Conservation (phyloP, 768 basidiomycete genomes). For the Mycena venus region DNA sequence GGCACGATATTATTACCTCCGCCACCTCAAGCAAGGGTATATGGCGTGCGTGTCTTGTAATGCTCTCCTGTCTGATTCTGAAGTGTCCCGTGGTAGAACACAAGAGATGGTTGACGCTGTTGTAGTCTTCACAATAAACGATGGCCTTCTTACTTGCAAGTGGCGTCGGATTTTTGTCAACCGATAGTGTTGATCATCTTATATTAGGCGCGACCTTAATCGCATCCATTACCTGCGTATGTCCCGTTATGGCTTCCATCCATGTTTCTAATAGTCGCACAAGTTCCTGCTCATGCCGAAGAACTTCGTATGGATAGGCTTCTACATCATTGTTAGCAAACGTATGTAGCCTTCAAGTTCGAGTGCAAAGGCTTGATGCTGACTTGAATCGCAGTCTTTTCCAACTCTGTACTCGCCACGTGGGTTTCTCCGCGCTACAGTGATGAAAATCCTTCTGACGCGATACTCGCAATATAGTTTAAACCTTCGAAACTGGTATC, state of each 20-base stretch:
- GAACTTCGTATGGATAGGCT: conserved; percentile 10
- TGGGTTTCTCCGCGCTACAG: background rate
- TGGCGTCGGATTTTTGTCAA: background rate
- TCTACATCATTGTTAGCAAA: conserved; percentile 18
- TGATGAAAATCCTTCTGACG: background rate
- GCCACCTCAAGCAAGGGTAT: conserved; percentile 25
- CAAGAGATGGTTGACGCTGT: conserved; percentile 23
- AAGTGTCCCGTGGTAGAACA: background rate
- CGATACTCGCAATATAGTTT: background rate
- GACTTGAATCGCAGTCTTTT: background rate
- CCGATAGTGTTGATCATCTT: background rate
- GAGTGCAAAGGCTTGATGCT: background rate
- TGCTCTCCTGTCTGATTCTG: background rate
- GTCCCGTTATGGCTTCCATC: background rate
- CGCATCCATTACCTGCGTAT: conserved; percentile 6
- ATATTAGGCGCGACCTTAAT: background rate
- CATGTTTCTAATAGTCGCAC: no score
- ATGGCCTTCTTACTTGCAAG: conserved; percentile 16
- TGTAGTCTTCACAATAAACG: conserved; percentile 18
- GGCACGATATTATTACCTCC: conserved; percentile 25
- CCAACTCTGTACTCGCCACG: conserved; percentile 26
- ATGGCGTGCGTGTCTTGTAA: background rate
- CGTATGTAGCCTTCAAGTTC: background rate
- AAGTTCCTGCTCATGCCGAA: conserved; percentile 9
- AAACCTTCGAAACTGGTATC: conserved; percentile 27